phyloP scores from a whole-genome alignment of 2,329 filamentous ascomycete genomes.

The Alternaria longipes region DNA sequence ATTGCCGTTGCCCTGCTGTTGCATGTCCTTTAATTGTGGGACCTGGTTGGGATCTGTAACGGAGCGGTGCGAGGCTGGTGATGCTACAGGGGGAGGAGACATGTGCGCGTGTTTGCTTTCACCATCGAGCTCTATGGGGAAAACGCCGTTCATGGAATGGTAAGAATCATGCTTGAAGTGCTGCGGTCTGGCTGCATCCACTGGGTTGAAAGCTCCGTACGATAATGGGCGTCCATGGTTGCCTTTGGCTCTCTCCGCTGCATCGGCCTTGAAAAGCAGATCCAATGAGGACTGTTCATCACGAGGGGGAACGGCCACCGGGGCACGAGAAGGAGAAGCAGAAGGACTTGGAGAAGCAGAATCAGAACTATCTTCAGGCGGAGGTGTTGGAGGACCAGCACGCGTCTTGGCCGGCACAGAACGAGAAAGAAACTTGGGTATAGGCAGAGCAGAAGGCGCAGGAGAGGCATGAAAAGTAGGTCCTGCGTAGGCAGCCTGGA shows the following conservation, averaged over 20 bases:
- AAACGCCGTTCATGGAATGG: conserved; percentile 64
- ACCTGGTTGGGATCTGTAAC: conserved; percentile 43
- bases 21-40: conserved; percentile 32
- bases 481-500: conserved; percentile 78
- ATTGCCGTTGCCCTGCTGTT: conserved; percentile 55
- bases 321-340: conserved; percentile 63
- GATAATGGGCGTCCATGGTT: conserved; percentile 56
- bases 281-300: conserved; percentile 81
- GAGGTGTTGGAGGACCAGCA: conserved; percentile 58
- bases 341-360: conserved; percentile 53
- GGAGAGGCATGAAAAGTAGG: conserved; percentile 96
- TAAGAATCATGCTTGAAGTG: conserved; percentile 57
- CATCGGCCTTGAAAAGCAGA: conserved; percentile 87
- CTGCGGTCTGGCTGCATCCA: conserved; percentile 29
- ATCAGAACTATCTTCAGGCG: conserved; percentile 58
- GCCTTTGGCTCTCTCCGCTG: conserved; percentile 75
- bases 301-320: conserved; percentile 50
- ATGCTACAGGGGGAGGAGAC: conserved; percentile 36
- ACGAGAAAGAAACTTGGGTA: conserved; percentile 87
- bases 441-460: conserved; percentile 85
- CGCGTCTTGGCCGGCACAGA: conserved; percentile 68
- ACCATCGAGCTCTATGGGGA: conserved; percentile 72
- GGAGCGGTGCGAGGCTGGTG: conserved; percentile 39
- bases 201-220: conserved; percentile 24
- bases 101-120: conserved; percentile 28